Evolutionary conservation across 805 yeast species (phyloP), one percentile per base, ranked within the genome.

Genomic region (Phaffomyces opuntiae): DNA sequence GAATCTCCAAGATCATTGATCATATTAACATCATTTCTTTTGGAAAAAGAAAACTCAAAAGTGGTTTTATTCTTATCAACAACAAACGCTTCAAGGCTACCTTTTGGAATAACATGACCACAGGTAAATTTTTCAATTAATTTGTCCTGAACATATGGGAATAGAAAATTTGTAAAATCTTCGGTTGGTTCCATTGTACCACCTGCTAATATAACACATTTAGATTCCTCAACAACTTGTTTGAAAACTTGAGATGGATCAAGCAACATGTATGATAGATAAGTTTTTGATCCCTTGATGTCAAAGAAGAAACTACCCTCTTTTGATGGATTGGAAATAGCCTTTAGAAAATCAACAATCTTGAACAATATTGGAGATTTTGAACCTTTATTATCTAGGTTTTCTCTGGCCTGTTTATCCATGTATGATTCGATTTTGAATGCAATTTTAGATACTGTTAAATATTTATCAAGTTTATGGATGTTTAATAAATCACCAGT

Each of bases 131-230:
- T 70, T 25, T 69, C 64, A 9, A 86, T 71, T 38, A 73, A 53
- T 0, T 55, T 45, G 0, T 63, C 50, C 2, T 69, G 53, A 3
- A 83, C 45, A 38, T 76, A 72, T 0, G 95, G 95, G 42, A 87
- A 78, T 34, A 89, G 64, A 50, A 73, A 77, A n/a, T 77, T 68
- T 7, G 74, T 63, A 59, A 81, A 85, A 52, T 90, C 96, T n/a
- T 70, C 57, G 32, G 81, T 69, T 0, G 97, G 97, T 58, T 86
- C 91, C 96, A 89, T 87, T 0, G 98, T 90, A 13, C 98, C 98
- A 33, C 98, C 98, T 2, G 96, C 93, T 3, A 90, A 60, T 2
- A 91, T 68, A 0, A 90, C 83, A 61, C 90, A 82, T 51, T 72
- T 72, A 0, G 88, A 72, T 13, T 78, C 74, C 3, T 78, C 78